Base-by-base conservation (phyloP, 306 rosid genomes). In the Ziziphus jujuba region DNA sequence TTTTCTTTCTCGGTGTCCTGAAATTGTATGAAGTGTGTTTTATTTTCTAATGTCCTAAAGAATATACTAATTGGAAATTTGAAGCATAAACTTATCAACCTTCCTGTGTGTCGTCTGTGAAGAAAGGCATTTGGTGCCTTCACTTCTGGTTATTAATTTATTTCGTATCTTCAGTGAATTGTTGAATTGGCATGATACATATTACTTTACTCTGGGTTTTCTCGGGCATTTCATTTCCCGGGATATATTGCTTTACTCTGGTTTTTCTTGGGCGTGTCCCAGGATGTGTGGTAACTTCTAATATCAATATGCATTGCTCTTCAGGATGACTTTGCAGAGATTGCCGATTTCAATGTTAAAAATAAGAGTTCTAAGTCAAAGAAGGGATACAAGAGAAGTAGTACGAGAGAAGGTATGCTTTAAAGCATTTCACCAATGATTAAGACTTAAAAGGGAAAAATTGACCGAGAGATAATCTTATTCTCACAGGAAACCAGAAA, bases 241-340 rank as follows among this genome's bases (percentile, higher is more conserved):
- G 45, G 45, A 36, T 35, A 0, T 22, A 24, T 61, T 71, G 0
- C n/a, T 57, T 48, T 12, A 56, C n/a, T 19, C 7, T 47, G 48
- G 14, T 24, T 21, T 20, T 28, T 7, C 6, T 0, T 36, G 6
- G 43, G 43, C 43, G 43, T 7, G 43, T 36, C 43, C 9, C 9
- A 3, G 43, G 43, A 36, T 36, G 50, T 56, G 50, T 45, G 51
- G 59, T 59, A 12, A 25, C 45, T 28, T 28, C 21, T 61, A 20
- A 17, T 60, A 70, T 51, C 50, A 53, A 24, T 66, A 53, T 63
- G 51, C 59, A 66, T 56, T 72, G 45, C 61, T 77, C 55, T 66
- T 64, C 80, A 93, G 99, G 96, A 80, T 38, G 92, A 87, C 45
- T 84, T 88, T 64, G 86, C 86, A 0, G 96, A 93, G 70, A 68